Percentiles rank a stretch among this genome's conserved stretches.
Conservation (phyloP, 495 filamentous ascomycete genomes). For the Aspergillus nanangensis region DNA sequence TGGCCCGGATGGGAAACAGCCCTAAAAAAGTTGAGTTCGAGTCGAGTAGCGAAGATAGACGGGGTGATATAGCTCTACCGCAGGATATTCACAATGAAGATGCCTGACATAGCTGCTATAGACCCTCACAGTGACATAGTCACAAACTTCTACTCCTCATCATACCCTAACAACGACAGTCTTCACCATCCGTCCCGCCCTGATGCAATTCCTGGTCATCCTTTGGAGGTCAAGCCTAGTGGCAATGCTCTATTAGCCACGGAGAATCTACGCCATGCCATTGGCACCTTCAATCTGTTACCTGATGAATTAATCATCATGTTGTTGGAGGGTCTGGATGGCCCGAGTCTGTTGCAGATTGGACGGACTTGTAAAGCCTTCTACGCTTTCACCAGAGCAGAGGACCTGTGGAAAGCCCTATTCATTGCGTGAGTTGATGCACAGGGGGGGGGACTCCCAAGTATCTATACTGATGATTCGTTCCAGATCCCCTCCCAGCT, state of each 20-base stretch:
- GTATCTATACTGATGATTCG: not conserved
- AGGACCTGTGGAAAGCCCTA: slow-evolving; percentile 87
- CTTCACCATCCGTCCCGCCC: slow-evolving; percentile 6
- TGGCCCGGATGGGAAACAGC: too few species aligned
- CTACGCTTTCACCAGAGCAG: slow-evolving; percentile 78
- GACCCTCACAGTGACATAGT: slow-evolving; percentile 1
- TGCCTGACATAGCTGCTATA: slow-evolving; percentile 15
- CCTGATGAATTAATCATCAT: slow-evolving; percentile 80
- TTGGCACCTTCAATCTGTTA: slow-evolving; percentile 59
- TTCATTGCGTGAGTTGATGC: slow-evolving; percentile 71
- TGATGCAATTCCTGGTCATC: slow-evolving; percentile 67
- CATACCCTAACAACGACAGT: slow-evolving; percentile 8
- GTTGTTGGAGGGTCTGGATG: slow-evolving; percentile 72
- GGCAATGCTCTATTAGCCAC: slow-evolving; percentile 75
- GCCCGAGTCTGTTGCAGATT: slow-evolving; percentile 53
- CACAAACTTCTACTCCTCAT: not conserved
- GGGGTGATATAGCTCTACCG: too few species aligned
- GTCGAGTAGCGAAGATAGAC: too few species aligned
- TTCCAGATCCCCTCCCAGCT: slow-evolving; percentile 32
- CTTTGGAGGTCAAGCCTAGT: slow-evolving; percentile 77
- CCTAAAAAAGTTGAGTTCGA: too few species aligned
- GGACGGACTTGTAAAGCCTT: slow-evolving; percentile 85
- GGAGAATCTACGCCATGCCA: slow-evolving; percentile 58
- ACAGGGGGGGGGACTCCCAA: not conserved
- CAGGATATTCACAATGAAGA: slow-evolving; percentile 3